Conservation (phyloP, 2,329 filamentous ascomycete genomes). For the Plenodomus biglobosus region DNA sequence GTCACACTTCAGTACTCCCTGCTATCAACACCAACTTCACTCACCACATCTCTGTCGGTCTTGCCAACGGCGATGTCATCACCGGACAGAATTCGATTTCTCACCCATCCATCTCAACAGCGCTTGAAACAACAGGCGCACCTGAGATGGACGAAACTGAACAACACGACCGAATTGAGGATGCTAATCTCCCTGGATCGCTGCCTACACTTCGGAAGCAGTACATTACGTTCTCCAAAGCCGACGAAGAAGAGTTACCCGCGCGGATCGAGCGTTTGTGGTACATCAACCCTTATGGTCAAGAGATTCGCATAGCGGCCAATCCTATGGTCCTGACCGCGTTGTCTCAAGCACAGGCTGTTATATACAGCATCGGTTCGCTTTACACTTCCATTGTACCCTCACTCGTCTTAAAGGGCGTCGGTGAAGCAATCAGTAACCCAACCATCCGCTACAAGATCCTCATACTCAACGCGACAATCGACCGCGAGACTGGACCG, state of each 20-base stretch:
- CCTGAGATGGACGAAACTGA: slow-evolving; percentile 48
- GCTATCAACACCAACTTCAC: slow-evolving; percentile 95
- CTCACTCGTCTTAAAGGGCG: slow-evolving; percentile 73
- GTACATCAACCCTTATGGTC: slow-evolving; percentile 99
- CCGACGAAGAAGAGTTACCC: slow-evolving; percentile 70
- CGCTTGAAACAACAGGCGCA: slow-evolving; percentile 22
- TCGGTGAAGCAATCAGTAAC: slow-evolving; percentile 65
- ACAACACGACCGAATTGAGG: slow-evolving; percentile 68
- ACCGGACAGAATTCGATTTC: slow-evolving; percentile 75
- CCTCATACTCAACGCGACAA: slow-evolving; percentile 78
- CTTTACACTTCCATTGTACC: slow-evolving; percentile 89
- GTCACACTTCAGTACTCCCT: slow-evolving; percentile 75
- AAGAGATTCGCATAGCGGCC: slow-evolving; percentile 82
- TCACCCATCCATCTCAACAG: slow-evolving; percentile 34
- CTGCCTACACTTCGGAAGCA: slow-evolving; percentile 77
- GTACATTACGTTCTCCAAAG: slow-evolving; percentile 80
- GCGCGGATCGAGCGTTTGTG: slow-evolving; percentile 79
- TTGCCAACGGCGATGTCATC: slow-evolving; percentile 75
- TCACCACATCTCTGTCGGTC: slow-evolving; percentile 85
- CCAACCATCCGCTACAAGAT: slow-evolving; percentile 68
- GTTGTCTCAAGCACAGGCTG: slow-evolving; percentile 62
- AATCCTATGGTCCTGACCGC: slow-evolving; percentile 78
- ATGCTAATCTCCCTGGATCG: slow-evolving; percentile 79
- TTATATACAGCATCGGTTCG: slow-evolving; percentile 93
- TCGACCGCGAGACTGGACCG: slow-evolving; percentile 86